A percentile compares a stretch with the other conserved stretches of the same genome.
These are phyloP conservation scores for Colletotrichum phormii DNA, from an alignment of 2,329 filamentous ascomycete species.

Conservation along the genomic window DNA sequence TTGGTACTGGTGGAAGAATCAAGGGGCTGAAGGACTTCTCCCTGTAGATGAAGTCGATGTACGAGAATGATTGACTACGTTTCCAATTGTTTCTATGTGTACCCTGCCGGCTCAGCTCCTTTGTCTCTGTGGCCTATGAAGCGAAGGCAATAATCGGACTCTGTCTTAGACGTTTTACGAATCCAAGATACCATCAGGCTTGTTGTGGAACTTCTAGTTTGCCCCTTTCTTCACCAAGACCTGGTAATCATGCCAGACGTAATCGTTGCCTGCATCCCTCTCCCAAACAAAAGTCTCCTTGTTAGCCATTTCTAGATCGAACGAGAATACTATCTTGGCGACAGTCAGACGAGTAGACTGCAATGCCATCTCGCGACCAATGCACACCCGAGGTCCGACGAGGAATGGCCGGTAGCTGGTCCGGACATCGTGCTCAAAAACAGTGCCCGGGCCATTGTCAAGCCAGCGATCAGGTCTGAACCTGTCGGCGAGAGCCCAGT, in stretches of 20 bases:
- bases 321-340: conserved; percentile 15
- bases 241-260: conserved; percentile 18
- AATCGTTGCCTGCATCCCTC: conserved; percentile 21
- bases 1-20: conserved; percentile 30
- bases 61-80: neutral
- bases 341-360: conserved; percentile 21
- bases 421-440: conserved; percentile 21
- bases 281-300: conserved; percentile 13
- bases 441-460: conserved; percentile 10
- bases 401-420: conserved; percentile 21
- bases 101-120: no score
- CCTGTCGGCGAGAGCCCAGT: conserved; percentile 55
- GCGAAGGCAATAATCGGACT: no score
- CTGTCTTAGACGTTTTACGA: no score
- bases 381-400: conserved; percentile 18
- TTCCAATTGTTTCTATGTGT: no score
- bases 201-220: neutral
- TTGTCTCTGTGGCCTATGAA: no score
- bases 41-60: neutral
- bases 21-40: conserved; percentile 26
- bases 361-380: conserved; percentile 27
- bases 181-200: rapidly evolving
- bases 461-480: conserved; percentile 63
- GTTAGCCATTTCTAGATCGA: conserved; percentile 10
- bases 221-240: neutral